These are phyloP conservation scores for Xanthoconium separans DNA, from an alignment of 1,284 basidiomycete species.

Conservation along the genomic window DNA sequence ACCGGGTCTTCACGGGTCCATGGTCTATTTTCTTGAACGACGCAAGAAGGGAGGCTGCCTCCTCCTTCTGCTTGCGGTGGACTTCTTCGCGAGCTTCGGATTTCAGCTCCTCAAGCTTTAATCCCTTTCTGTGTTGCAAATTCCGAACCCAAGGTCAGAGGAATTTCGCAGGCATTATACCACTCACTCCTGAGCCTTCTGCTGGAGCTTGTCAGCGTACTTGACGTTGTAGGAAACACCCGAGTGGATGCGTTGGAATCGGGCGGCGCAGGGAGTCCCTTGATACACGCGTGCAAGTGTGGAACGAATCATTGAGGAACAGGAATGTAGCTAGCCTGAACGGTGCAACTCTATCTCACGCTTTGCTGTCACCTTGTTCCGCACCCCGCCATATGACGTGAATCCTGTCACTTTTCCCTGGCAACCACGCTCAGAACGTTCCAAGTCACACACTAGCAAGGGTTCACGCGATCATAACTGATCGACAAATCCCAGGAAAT, in stretches of 20 bases:
- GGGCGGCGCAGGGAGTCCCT: not conserved
- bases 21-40: constrained; percentile 6
- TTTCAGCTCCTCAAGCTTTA: constrained; percentile 42
- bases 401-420: not conserved
- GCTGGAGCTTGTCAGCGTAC: constrained; percentile 48
- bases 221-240: constrained; percentile 32
- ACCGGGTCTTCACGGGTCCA: not conserved
- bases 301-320: constrained; percentile 4
- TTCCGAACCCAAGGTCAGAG: constrained; percentile 12
- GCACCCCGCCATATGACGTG: not conserved
- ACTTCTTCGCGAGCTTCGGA: constrained; percentile 36
- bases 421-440: not conserved
- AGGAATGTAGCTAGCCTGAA: not conserved
- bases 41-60: constrained; percentile 16
- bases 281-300: constrained; percentile 2
- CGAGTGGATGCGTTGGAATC: constrained; percentile 14
- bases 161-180: not conserved
- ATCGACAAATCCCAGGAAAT: not conserved
- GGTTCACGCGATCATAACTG: not conserved
- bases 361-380: too few relatives aligned
- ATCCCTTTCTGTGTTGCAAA: constrained; percentile 38
- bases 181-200: constrained; percentile 46
- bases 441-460: not conserved
- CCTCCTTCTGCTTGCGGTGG: constrained; percentile 32
- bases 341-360: not conserved